Percentiles rank a stretch among this genome's conserved stretches.
Evolutionary conservation across 2,329 filamentous ascomycete species (phyloP).

Genomic region (Pestalotiopsis sp.): DNA sequence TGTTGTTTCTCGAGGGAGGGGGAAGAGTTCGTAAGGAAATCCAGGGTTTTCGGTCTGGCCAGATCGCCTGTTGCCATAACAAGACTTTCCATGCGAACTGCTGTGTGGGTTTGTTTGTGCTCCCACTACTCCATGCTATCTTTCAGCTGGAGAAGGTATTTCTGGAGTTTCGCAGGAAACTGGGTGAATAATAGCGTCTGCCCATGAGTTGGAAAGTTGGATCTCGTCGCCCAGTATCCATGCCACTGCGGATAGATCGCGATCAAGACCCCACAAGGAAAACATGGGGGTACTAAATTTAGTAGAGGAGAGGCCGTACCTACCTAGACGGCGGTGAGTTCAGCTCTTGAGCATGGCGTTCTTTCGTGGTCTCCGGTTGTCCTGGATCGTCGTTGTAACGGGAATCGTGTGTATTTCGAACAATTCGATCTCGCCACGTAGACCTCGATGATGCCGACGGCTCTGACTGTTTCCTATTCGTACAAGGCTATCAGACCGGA

Average conservation of each 20-base stretch:
- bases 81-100: slow-evolving; percentile 1
- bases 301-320: neutral
- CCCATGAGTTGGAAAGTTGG: neutral
- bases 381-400: neutral
- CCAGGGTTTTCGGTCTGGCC: neutral
- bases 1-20: neutral
- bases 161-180: neutral
- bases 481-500: neutral
- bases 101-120: neutral
- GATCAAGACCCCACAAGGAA: neutral
- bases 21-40: neutral
- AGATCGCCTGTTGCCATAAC: neutral
- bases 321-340: neutral
- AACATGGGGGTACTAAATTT: neutral
- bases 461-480: neutral
- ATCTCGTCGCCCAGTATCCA: neutral
- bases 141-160: neutral
- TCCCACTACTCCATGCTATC: neutral
- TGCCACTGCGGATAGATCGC: slow-evolving; percentile 3
- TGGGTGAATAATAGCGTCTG: neutral
- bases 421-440: neutral
- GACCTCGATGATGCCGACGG: neutral
- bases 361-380: neutral
- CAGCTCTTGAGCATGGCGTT: neutral
- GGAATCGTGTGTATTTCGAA: neutral